These are phyloP conservation scores for Fonsecaea nubica DNA, from an alignment of 2,329 filamentous ascomycete genomes.

Conservation along the genomic window DNA sequence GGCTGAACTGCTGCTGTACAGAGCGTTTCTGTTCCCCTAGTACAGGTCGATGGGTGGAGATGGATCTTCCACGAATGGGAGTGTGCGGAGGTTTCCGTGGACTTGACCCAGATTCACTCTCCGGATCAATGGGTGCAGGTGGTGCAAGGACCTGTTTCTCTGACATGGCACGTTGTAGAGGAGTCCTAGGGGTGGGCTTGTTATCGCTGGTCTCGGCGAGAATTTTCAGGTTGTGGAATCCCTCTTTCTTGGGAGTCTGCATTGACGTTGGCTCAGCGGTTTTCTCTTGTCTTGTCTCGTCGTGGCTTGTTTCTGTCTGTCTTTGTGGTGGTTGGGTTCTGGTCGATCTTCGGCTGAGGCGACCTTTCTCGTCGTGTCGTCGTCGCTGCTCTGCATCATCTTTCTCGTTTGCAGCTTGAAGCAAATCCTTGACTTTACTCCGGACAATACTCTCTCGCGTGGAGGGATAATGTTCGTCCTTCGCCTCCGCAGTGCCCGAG, in stretches of 20 bases:
- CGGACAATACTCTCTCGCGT: constrained; percentile 31
- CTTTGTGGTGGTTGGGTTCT: constrained; percentile 21
- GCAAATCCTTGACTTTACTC: constrained; percentile 35
- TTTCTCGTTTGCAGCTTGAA: constrained; percentile 33
- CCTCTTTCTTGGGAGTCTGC: constrained; percentile 25
- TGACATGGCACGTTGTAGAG: constrained; percentile 32
- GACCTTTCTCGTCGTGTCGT: constrained; percentile 25
- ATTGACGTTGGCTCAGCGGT: constrained; percentile 13
- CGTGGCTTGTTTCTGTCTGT: constrained; percentile 18
- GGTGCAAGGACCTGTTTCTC: constrained; percentile 34
- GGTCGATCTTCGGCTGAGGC: constrained; percentile 25
- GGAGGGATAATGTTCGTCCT: constrained; percentile 22
- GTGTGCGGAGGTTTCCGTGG: constrained; percentile 28
- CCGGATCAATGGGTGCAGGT: constrained; percentile 14
- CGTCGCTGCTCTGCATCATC: constrained; percentile 28
- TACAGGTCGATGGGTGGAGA: constrained; percentile 29
- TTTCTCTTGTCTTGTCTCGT: constrained; percentile 17
- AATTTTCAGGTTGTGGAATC: constrained; percentile 13
- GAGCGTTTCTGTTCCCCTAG: constrained; percentile 27
- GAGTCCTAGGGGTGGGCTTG: constrained; percentile 20
- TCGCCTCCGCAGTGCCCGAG: constrained; percentile 12
- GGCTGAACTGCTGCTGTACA: constrained; percentile 35
- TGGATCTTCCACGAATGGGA: constrained; percentile 31
- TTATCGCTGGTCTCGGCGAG: constrained; percentile 8
- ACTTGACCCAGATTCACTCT: constrained; percentile 11